A percentile compares a stretch with the other conserved stretches of the same genome.
These are phyloP conservation scores for Astrothelium macrocarpum DNA, from an alignment of 495 filamentous ascomycete species.

Conservation along the genomic window DNA sequence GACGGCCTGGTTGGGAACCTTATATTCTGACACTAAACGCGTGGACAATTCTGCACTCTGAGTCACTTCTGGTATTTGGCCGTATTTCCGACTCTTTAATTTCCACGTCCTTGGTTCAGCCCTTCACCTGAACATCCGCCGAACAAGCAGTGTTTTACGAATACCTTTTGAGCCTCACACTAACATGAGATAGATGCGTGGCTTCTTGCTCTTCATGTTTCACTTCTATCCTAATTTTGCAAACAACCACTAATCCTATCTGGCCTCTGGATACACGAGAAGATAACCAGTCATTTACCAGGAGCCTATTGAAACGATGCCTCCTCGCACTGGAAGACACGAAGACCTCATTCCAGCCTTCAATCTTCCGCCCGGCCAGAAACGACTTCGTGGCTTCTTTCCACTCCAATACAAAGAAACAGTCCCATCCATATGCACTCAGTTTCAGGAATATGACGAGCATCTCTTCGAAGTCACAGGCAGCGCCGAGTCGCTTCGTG, in stretches of 20 bases:
- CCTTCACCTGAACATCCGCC: not conserved
- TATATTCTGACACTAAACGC: no score
- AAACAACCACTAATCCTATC: not conserved
- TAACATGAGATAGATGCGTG: not conserved
- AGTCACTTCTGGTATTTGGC: not conserved
- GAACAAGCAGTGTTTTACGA: not conserved
- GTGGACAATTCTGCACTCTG: not conserved
- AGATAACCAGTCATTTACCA: not conserved
- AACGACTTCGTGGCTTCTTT: not conserved
- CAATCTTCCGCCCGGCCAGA: not conserved
- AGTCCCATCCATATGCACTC: not conserved
- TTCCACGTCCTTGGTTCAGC: not conserved
- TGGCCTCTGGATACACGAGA: not conserved
- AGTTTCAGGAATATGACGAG: not conserved
- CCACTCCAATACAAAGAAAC: not conserved
- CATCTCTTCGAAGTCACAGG: not conserved
- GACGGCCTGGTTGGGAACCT: no score
- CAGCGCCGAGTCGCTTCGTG: not conserved
- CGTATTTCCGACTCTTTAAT: not conserved
- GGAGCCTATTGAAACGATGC: not conserved
- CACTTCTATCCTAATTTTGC: not conserved
- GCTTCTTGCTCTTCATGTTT: not conserved
- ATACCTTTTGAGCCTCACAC: not conserved
- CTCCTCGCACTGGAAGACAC: not conserved
- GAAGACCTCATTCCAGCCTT: not conserved